These are phyloP conservation scores for Pueraria montana DNA, from an alignment of 306 rosid species.

Conservation along the genomic window DNA sequence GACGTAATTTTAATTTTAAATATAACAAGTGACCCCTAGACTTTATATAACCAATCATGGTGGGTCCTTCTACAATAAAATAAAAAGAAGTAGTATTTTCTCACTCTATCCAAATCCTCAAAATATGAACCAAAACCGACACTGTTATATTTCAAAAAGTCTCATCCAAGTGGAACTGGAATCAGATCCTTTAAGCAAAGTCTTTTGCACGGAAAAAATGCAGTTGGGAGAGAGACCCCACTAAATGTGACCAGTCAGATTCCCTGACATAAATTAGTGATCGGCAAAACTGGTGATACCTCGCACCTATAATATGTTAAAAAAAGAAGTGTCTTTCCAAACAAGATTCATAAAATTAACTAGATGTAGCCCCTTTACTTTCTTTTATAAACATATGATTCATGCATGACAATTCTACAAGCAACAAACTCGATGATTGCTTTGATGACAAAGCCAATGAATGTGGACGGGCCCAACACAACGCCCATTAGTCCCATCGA, in stretches of 20 bases:
- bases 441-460: slow-evolving; percentile 20
- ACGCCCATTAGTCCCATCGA: slow-evolving; percentile 7
- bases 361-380: neutral
- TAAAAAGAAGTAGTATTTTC: neutral
- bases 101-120: neutral
- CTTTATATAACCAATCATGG: slow-evolving; percentile 13
- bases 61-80: slow-evolving; percentile 25
- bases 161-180: no score
- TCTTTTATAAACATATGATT: neutral
- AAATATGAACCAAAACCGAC: slow-evolving; percentile 21
- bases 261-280: neutral
- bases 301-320: neutral
- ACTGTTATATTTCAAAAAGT: no score
- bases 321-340: neutral
- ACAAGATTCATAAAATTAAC: slow-evolving; percentile 39
- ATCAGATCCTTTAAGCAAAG: neutral
- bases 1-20: neutral
- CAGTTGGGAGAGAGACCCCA: no score
- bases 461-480: slow-evolving; percentile 17
- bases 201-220: neutral
- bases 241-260: neutral
- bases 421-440: slow-evolving; percentile 35
- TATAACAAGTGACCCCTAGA: neutral
- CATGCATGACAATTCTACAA: slow-evolving; percentile 39
- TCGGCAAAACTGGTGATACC: neutral